phyloP scores from a whole-genome alignment of 2,329 filamentous ascomycete genomes.

The Alternaria gaisen region DNA sequence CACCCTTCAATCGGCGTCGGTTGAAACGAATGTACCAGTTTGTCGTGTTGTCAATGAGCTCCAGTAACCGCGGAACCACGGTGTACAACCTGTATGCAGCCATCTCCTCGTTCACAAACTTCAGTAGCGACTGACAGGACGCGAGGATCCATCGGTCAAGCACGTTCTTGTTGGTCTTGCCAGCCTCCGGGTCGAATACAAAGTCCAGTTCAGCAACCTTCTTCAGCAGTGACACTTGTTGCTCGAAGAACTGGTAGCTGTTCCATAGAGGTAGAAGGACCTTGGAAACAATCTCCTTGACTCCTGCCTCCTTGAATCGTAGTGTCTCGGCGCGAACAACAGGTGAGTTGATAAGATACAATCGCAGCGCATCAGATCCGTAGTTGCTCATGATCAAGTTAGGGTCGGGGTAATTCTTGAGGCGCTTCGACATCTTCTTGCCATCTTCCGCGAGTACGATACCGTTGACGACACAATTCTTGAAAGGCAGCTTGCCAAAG shows the following conservation, averaged over 20 bases:
- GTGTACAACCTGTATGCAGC: conserved; percentile 77
- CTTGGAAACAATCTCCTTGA: conserved; percentile 94
- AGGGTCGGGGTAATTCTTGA: conserved; percentile 96
- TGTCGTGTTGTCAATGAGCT: conserved; percentile 92
- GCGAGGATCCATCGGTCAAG: conserved; percentile 98
- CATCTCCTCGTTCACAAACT: conserved; percentile 96
- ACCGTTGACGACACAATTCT: conserved; percentile 96
- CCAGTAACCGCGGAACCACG: conserved; percentile 83
- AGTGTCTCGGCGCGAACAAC: conserved; percentile 92
- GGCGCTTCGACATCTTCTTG: conserved; percentile 98
- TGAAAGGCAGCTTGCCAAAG: conserved; percentile 84
- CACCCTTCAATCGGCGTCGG: conserved; percentile 87
- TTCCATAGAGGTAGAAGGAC: conserved; percentile 94
- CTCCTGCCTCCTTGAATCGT: conserved; percentile 88
- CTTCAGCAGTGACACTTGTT: conserved; percentile 84
- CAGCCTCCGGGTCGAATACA: conserved; percentile 77
- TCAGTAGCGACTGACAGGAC: conserved; percentile 86
- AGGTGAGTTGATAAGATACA: conserved; percentile 97
- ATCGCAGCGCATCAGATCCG: conserved; percentile 87
- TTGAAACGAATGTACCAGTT: conserved; percentile 99
- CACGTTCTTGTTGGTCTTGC: conserved; percentile 82
- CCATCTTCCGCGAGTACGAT: conserved; percentile 94
- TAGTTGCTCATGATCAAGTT: conserved; percentile 83
- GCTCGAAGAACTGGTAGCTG: conserved; percentile 95
- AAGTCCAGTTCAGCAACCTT: conserved; percentile 83